Base-by-base conservation (phyloP, 75 land plant species). In the Isoetes taiwanensis region DNA sequence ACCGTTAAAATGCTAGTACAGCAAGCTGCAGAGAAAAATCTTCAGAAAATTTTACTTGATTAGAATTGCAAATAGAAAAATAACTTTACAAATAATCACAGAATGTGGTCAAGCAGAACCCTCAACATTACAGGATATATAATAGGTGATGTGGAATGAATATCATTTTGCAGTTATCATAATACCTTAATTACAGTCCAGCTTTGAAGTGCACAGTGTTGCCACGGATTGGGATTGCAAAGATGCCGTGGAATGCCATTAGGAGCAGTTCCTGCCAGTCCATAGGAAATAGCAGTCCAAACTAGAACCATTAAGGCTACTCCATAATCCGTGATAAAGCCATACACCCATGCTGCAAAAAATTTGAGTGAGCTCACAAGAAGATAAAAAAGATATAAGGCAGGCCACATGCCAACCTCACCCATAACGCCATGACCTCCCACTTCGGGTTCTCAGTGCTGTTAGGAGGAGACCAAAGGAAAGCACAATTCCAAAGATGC, bases 221-320 rank as follows among this genome's bases (percentile, higher is more conserved):
- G 70, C 86, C 91, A 86, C 29, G 81, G 80, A 63, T 86, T 77
- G 31, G 86, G 91, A 50, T 83, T 85, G 42, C 56, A 67, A 37
- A 81, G 80, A n/a, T 87, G 77, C 24, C 88, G 52, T 16, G 88
- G 95, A 42, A 83, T 75, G 9, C 84, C 83, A 58, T 46, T 52
- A 11, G 96, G 83, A 14, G 75, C 72, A 69, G 56, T 38, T 32
- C 64, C 61, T n/a, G 59, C 31, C 9, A 85, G 80, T 43, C 70
- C 70, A 30, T 80, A 86, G 14, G 97, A 90, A 25, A 90, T 63
- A 0, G 67, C 87, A 23, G 88, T 90, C 97, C 97, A 90, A 0
- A 86, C 74, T 41, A 90, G 65, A 55, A 90, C 84, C 97, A 90
- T 78, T 25, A 86, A 38, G 26, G 97, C 91, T 6, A 90, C 97